Base-by-base conservation (phyloP, 2,329 filamentous ascomycete genomes). In the Ophiostoma sp. region DNA sequence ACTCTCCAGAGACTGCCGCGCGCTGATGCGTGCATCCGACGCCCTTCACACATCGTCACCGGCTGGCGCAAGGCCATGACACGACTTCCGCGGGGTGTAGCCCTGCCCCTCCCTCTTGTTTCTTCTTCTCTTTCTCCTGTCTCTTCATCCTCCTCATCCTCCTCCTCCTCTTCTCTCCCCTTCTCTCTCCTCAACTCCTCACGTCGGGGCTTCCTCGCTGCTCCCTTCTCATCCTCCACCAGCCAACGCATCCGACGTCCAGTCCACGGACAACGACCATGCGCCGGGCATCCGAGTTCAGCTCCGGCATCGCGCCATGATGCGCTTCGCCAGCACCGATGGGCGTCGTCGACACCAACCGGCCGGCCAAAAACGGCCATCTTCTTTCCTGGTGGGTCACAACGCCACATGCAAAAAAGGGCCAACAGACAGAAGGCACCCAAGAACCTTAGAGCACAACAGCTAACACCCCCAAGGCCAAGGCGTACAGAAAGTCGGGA, bases 401-500 rank as follows among this genome's bases (percentile, higher is more conserved):
- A n/a, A 25, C 42, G 19, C 19, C 42, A 48, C 15, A 48, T 22
- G 22, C 22, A 28, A 15, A 25, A 17, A 28, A 55, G 22, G n/a
- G 6, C 19, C 48, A 22, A 17, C 8, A 28, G 50, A 55, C 50
- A 12, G 50, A 28, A 8, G n/a, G n/a, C n/a, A n/a, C n/a, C n/a
- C 50, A 55, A 28, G 33, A 8, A 59, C 17, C 15, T 31, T 2
- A 28, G 15, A 42, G 4, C 19, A 19, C 7, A 7, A 0, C 25
- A 8, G 11, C 19, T 61, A 42, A 42, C 22, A 55, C 15, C 6
- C 28, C 6, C 22, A 17, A 95, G 93, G 93, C 78, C 94, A 97
- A 83, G 94, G 94, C 77, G 94, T 97, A 22, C 94, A 97, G 81
- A 91, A 93, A 79, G 92, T 97, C 70, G 93, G 93, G 82, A 97